A percentile compares a stretch with the other conserved stretches of the same genome.
These are phyloP conservation scores for Umbelopsis sp. DNA, from an alignment of 192 early-diverging fungal genomes.

Conservation along the genomic window DNA sequence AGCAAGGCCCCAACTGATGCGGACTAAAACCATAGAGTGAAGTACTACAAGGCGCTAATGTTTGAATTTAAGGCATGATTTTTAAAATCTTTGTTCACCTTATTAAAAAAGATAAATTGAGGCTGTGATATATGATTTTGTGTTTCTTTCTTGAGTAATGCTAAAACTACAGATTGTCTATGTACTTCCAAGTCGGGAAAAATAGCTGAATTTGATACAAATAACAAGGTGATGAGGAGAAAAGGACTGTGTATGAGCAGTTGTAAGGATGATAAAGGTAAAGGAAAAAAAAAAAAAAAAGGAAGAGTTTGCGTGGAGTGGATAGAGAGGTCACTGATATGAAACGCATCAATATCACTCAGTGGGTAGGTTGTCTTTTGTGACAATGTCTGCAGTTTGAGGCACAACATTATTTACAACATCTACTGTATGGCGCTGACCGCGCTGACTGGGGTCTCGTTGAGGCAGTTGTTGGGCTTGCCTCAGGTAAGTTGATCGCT, in stretches of 20 bases:
- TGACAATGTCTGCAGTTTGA: slow-evolving; percentile 8
- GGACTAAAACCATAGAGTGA: background rate
- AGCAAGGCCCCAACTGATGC: background rate
- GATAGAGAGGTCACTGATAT: background rate
- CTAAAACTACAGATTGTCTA: slow-evolving; percentile 11
- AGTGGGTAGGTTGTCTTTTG: background rate
- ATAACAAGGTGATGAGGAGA: background rate
- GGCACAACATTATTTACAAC: slow-evolving; percentile 10
- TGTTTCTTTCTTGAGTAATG: background rate
- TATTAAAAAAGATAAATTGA: background rate
- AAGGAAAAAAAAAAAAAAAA: background rate
- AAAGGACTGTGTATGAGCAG: background rate
- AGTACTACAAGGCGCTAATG: background rate
- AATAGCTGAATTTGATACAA: slow-evolving; percentile 17
- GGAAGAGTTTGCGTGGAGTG: background rate
- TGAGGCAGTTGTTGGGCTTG: slow-evolving; percentile 4
- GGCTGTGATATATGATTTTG: background rate
- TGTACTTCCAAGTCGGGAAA: background rate
- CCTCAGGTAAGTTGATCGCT: slow-evolving; percentile 5
- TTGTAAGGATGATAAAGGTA: background rate
- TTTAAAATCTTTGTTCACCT: too few species aligned
- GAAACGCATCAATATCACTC: background rate
- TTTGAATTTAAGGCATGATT: too few species aligned
- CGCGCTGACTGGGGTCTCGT: slow-evolving; percentile 1
- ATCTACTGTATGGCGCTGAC: background rate